Base-by-base conservation (phyloP, 805 yeast species). In the Barnettozyma siamensis region DNA sequence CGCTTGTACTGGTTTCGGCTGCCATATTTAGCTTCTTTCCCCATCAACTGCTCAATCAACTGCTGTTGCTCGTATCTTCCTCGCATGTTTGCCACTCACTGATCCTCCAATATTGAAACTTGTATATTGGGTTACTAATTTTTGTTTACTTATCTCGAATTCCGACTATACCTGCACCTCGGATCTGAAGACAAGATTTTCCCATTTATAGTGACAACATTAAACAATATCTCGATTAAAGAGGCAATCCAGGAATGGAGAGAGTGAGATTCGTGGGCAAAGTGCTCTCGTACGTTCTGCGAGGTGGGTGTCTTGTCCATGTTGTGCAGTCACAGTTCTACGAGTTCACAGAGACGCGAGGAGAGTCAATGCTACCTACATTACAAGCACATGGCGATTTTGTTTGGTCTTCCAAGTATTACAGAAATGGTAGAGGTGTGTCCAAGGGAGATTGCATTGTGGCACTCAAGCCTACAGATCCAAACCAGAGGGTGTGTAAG, bases 321-420 rank as follows among this genome's bases (percentile, higher is more conserved):
- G 65, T 88, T 10, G 57, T 81, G 8, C 84, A 77, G 48, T 77
- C 77, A 31, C 74, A 80, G 55, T 62, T 82, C 15, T 82, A 78
- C 55, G 95, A 86, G 55, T 77, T 82, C 58, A 75, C 88, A 7
- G 88, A 80, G 53, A 87, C 98, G 0, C 68, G 80, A 48, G 99
- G 99, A 2, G 97, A 88, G 57, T 85, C 95, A 21, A 93, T 93
- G 99, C 70, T 93, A 31, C 97, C 98, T 0, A 88, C 98, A 0
- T 63, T 93, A 18, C 79, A 81, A 39, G 76, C 81, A 9, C 64
- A 73, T 18, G 75, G 82, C 38, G 97, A 91, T 59, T 87, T 74
- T 58, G 95, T 87, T 12, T 84, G 84, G 50, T 84, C 86, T 1
- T 67, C 79, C 49, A 91, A 87, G 52, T 60, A 66, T 40, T 72